Percentiles rank a stretch among this genome's conserved stretches.
Evolutionary conservation across 495 filamentous ascomycete species (phyloP).

Genomic region (Saxophila tyrrhenica): DNA sequence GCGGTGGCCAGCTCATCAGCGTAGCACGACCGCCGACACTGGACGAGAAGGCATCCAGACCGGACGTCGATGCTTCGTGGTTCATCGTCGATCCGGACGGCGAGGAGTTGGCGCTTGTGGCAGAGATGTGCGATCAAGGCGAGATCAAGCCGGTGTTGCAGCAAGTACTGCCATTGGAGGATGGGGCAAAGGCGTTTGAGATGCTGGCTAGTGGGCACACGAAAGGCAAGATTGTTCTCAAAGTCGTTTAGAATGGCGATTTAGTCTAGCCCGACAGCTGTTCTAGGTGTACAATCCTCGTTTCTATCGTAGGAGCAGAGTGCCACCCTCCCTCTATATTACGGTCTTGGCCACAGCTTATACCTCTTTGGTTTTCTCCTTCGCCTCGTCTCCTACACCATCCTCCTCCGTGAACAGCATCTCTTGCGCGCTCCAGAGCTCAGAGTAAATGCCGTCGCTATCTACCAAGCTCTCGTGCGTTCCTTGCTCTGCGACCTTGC

Average conservation of each 20-base stretch:
- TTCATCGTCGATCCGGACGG: not conserved
- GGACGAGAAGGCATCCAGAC: not conserved
- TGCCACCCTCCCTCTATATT: too few species aligned
- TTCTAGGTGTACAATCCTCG: too few species aligned
- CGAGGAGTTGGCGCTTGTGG: not conserved
- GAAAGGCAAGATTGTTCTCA: not conserved
- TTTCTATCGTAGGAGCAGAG: too few species aligned
- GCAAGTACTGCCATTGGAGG: not conserved
- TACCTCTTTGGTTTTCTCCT: too few species aligned
- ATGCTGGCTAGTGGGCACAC: not conserved
- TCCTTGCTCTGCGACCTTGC: conserved; percentile 71
- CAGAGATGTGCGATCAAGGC: not conserved
- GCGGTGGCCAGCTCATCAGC: not conserved
- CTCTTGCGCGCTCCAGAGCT: conserved; percentile 64
- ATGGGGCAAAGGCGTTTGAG: not conserved
- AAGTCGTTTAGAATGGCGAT: not conserved
- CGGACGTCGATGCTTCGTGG: not conserved
- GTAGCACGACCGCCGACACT: not conserved
- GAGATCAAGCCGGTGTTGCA: not conserved
- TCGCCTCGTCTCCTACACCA: not conserved
- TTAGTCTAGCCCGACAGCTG: too few species aligned
- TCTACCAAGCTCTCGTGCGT: conserved; percentile 79
- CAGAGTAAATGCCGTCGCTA: conserved; percentile 66
- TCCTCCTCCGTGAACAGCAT: conserved; percentile 20
- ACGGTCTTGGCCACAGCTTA: too few species aligned